Percentiles rank a stretch among this genome's conserved stretches.
phyloP scores from a whole-genome alignment of 2,329 filamentous ascomycete species.

The Aurifilum marmelostoma region DNA sequence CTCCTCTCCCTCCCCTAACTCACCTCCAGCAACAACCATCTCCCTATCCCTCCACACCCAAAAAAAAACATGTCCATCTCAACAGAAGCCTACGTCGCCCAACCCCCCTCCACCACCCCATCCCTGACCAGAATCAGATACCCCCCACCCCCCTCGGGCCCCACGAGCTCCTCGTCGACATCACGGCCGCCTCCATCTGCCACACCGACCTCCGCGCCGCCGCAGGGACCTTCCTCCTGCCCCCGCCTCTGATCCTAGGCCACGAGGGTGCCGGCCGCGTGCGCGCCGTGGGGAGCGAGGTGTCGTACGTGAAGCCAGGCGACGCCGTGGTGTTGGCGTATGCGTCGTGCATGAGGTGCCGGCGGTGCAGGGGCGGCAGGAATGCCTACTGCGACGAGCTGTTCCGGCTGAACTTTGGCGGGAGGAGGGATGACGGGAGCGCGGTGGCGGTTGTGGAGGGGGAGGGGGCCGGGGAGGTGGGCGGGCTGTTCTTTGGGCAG shows the following conservation, averaged over 20 bases:
- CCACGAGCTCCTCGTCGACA: constrained; percentile 22
- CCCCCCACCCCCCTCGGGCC: constrained; percentile 8
- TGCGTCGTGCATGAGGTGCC: constrained; percentile 22
- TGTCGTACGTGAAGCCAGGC: constrained; percentile 28
- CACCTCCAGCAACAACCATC: background rate
- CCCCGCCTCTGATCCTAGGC: constrained; percentile 26
- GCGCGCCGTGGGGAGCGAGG: constrained; percentile 27
- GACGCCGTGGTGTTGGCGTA: constrained; percentile 30
- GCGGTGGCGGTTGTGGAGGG: constrained; percentile 7
- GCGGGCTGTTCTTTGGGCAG: constrained; percentile 25
- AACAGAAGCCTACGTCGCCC: constrained; percentile 24
- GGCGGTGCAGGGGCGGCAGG: constrained; percentile 1
- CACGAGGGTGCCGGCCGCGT: constrained; percentile 32
- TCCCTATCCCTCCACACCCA: background rate
- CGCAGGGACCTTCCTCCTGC: constrained; percentile 21
- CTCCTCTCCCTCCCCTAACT: background rate
- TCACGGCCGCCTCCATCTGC: constrained; percentile 20
- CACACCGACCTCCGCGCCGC: constrained; percentile 23
- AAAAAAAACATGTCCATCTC: constrained; percentile 14
- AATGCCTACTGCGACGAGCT: constrained; percentile 21
- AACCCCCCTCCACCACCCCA: background rate
- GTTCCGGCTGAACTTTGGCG: constrained; percentile 18
- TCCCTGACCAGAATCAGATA: constrained; percentile 19
- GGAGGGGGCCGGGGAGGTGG: constrained; percentile 3
- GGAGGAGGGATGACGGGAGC: constrained; percentile 11